Evolutionary conservation across 2,329 filamentous ascomycete species (phyloP), one percentile per base, ranked within the genome.

Genomic region (Colletotrichum sp.): DNA sequence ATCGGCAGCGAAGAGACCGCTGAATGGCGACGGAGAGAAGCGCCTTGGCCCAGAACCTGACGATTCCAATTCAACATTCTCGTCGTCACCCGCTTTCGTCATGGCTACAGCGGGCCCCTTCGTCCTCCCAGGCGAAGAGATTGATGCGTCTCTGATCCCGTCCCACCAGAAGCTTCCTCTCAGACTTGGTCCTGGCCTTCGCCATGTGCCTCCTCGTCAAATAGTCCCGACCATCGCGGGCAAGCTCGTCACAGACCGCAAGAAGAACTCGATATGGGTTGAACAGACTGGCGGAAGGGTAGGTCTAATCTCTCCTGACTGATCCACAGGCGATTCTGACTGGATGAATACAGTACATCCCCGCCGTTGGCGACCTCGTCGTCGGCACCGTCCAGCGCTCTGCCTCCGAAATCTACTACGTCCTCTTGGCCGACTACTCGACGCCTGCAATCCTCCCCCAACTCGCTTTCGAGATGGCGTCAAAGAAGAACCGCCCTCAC

Each of bases 401-500:
- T 71, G 90, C 92, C 67, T 88, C 90, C 73, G 97, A 99, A 80
- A 90, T 91, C 83, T 98, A 95, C 89, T 93, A 94, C 84, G 96
- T 96, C 84, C 89, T 90, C 79, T 89, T 99, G 69, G 94, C 95
- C 32, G 89, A 92, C 71, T 90, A 92, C 82, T 90, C 90, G 6
- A 82, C 89, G 3, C 86, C 90, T 74, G 95, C 95, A 1, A 88
- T 95, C 21, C 92, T 99, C 1, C 95, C 95, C 0, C 95, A 98
- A 79, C 90, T 99, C 24, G 92, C 96, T n/a, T 99, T 99, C 84
- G 96, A 99, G 85, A 93, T 93, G 78, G 97, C 96, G 21, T 95
- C 94, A 60, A 97, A 96, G 85, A 99, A 99, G 87, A 98, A 95
- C 4, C 91, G 96, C 2, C 97, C 97, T 0, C 90, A 95, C 78